Evolutionary conservation across 257 asterid genomes (phyloP).

Genomic region (Solanum sitiens): DNA sequence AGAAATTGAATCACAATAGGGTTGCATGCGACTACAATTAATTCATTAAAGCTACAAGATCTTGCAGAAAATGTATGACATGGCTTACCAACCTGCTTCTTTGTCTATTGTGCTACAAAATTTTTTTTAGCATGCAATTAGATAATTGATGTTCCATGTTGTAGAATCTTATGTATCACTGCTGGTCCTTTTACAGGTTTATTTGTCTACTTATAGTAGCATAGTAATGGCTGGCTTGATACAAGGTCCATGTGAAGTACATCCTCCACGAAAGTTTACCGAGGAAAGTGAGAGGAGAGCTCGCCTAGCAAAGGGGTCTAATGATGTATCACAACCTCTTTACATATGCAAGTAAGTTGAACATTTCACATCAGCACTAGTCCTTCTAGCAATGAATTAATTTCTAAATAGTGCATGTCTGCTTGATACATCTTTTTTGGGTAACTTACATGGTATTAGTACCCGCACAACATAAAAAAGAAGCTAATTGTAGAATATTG

Average conservation of each 20-base stretch:
- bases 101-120: background rate
- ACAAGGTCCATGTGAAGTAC: constrained; percentile 78
- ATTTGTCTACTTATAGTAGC: constrained; percentile 51
- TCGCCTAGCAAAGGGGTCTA: constrained; percentile 25
- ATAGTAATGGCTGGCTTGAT: constrained; percentile 60
- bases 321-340: constrained; percentile 42
- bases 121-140: background rate
- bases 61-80: background rate
- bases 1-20: background rate
- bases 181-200: constrained; percentile 46
- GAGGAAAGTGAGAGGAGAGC: constrained; percentile 72
- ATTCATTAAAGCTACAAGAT: background rate
- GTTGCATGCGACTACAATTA: background rate
- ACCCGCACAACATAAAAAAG: background rate
- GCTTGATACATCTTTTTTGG: background rate
- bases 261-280: constrained; percentile 61
- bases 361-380: background rate
- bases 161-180: background rate
- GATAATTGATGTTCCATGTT: background rate
- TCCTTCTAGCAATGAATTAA: background rate
- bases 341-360: constrained; percentile 79
- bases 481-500: background rate
- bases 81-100: background rate
- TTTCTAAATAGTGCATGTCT: background rate
- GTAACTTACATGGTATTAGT: background rate